A percentile compares a stretch with the other conserved stretches of the same genome.
These are phyloP conservation scores for Pythium pectinolyticum DNA, from an alignment of 352 stramenopile species.

Conservation along the genomic window DNA sequence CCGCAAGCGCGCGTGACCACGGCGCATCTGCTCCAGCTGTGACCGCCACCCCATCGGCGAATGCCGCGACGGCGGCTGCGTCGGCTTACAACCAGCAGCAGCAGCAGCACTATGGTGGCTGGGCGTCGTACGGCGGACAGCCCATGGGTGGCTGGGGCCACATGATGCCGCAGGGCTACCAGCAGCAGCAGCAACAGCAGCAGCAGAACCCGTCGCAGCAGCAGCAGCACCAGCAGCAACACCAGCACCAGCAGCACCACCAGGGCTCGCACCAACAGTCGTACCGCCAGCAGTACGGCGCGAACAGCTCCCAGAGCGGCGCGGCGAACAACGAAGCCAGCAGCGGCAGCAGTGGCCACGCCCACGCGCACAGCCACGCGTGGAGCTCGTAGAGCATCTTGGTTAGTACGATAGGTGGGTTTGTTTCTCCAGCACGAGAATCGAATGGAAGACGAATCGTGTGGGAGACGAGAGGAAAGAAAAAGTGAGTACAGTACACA, in stretches of 20 bases:
- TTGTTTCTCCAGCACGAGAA: slow-evolving; percentile 2
- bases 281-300: slow-evolving; percentile 74
- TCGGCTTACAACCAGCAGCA: slow-evolving; percentile 69
- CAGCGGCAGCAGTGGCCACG: slow-evolving; percentile 38
- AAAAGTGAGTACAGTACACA: slow-evolving; percentile 6
- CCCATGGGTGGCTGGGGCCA: slow-evolving; percentile 76
- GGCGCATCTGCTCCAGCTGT: slow-evolving; percentile 46
- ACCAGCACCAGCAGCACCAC: slow-evolving; percentile 56
- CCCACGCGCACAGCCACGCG: slow-evolving; percentile 36
- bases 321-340: slow-evolving; percentile 48
- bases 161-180: slow-evolving; percentile 85
- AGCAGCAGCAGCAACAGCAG: slow-evolving; percentile 81
- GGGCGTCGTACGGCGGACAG: slow-evolving; percentile 75
- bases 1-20: slow-evolving; percentile 51
- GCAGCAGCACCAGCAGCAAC: slow-evolving; percentile 46
- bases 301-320: slow-evolving; percentile 37
- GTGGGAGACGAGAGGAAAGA: neutral
- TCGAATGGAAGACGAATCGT: slow-evolving; percentile 17
- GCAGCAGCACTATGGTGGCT: slow-evolving; percentile 60
- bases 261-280: slow-evolving; percentile 66
- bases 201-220: slow-evolving; percentile 69
- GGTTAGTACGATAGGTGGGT: too few species aligned
- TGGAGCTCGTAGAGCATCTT: slow-evolving; percentile 68
- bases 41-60: slow-evolving; percentile 56
- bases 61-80: slow-evolving; percentile 29